Evolutionary conservation across 108 stramenopile species (phyloP).

Genomic region (Schizochytrium sp.): DNA sequence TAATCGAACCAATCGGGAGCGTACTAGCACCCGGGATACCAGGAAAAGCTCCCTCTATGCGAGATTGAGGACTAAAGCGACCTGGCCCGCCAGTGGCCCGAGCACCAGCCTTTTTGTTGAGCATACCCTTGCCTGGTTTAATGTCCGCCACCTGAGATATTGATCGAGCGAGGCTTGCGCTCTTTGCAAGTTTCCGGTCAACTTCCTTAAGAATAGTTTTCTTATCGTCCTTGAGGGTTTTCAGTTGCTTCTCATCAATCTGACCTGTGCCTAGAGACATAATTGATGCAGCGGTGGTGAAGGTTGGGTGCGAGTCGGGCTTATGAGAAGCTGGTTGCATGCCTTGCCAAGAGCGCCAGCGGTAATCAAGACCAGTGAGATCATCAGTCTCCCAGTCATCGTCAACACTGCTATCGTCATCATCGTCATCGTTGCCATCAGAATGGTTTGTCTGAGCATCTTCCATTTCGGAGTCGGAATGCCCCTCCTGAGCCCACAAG

Average conservation of each 20-base stretch:
- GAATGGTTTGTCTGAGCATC: background rate
- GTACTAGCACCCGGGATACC: no score
- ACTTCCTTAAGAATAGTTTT: conserved; percentile 36
- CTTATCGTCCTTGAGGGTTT: conserved; percentile 22
- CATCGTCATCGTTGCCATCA: conserved; percentile 45
- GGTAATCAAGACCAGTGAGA: conserved; percentile 11
- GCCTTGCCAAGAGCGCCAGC: conserved; percentile 47
- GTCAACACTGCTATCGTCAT: background rate
- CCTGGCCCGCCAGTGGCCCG: no score
- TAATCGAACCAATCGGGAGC: no score
- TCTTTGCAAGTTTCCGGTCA: conserved; percentile 23
- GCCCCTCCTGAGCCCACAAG: background rate
- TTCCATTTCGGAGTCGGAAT: background rate
- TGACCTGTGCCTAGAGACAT: conserved; percentile 45
- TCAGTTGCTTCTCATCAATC: conserved; percentile 23
- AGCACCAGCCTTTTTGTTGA: no score
- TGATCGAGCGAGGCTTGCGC: background rate
- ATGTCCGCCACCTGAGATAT: background rate
- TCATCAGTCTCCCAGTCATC: conserved; percentile 36
- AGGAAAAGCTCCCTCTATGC: no score
- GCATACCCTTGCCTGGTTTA: no score
- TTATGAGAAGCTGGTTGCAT: background rate
- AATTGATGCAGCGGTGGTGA: background rate
- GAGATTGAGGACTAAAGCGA: no score
- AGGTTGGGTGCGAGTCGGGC: conserved; percentile 16